Evolutionary conservation across 164 flowering plant species (phyloP).

Genomic region (Warburgia ugandensis): DNA sequence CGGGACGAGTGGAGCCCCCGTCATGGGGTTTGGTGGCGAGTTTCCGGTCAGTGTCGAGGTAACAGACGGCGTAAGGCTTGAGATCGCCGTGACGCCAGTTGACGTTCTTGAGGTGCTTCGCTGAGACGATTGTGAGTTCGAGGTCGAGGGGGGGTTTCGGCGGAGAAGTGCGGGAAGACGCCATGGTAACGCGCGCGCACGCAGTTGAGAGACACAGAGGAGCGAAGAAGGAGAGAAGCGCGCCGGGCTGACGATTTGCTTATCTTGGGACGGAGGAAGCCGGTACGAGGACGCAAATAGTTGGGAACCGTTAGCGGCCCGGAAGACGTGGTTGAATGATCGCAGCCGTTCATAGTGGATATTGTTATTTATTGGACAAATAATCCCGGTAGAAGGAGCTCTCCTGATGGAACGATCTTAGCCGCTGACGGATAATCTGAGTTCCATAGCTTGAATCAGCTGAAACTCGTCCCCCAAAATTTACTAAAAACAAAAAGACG

Average conservation of each 20-base stretch:
- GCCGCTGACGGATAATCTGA: too few relatives aligned
- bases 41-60: conserved; percentile 66
- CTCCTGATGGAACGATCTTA: too few relatives aligned
- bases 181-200: conserved; percentile 10
- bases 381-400: too few relatives aligned
- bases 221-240: neutral
- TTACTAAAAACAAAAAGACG: too few relatives aligned
- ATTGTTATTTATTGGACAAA: too few relatives aligned
- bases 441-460: too few relatives aligned
- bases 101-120: conserved; percentile 83
- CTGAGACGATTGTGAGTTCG: conserved; percentile 66
- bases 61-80: conserved; percentile 64
- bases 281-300: too few relatives aligned
- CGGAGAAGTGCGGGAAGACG: conserved; percentile 16
- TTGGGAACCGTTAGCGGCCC: too few relatives aligned
- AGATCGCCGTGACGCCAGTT: conserved; percentile 80
- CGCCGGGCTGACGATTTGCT: neutral
- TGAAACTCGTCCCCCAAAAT: too few relatives aligned
- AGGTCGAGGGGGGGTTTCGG: conserved; percentile 43
- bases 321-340: too few relatives aligned
- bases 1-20: conserved; percentile 58
- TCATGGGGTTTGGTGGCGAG: conserved; percentile 64
- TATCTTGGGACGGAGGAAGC: too few relatives aligned
- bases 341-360: neutral
- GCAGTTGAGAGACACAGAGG: neutral